Base-by-base conservation (phyloP, 1,139 yeast genomes). In the Blastobotrys capitulatus region DNA sequence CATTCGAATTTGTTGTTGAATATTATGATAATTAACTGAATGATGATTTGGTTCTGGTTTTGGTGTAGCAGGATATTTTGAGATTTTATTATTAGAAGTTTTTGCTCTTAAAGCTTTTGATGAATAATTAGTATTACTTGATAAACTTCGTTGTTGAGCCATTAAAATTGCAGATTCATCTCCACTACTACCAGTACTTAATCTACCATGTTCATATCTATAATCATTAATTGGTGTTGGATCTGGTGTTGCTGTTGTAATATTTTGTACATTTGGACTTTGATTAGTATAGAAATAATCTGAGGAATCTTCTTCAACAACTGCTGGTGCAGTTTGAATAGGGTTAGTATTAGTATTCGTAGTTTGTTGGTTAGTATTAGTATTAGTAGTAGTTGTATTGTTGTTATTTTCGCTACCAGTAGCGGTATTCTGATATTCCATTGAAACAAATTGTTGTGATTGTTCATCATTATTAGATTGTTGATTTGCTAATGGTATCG, bases 51-150 rank as follows among this genome's bases (percentile, higher is more conserved):
- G 19, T 13, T 36, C 44, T 2, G 50, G 45, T 19, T 46, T 35
- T 15, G 52, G 54, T 13, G 52, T 51, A 38, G 48, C 27, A 3
- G 53, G 51, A 41, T 49, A 41, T 36, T 47, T 47, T 9, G 20
- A 5, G 22, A 47, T 39, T 25, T 38, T 42, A 20, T 44, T 12
- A 12, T 35, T 22, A 9, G 19, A 2, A 12, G 50, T 37, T 42
- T 38, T 42, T 12, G 50, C 40, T 29, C 42, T 16, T n/a, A 44
- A 31, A 19, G 45, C 31, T 25, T 25, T 38, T 42, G 26, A 26
- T 16, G 16, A 19, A 25, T 26, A 18, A 22, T 26, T 7, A n/a
- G n/a, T n/a, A n/a, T n/a, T n/a, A 18, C 19, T 29, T 10, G 32
- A 29, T 13, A 29, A 12, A 13, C n/a, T n/a, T 37, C 13, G 43